Base-by-base conservation (phyloP, 2,329 filamentous ascomycete species). In the Colletotrichum euphorbiae region DNA sequence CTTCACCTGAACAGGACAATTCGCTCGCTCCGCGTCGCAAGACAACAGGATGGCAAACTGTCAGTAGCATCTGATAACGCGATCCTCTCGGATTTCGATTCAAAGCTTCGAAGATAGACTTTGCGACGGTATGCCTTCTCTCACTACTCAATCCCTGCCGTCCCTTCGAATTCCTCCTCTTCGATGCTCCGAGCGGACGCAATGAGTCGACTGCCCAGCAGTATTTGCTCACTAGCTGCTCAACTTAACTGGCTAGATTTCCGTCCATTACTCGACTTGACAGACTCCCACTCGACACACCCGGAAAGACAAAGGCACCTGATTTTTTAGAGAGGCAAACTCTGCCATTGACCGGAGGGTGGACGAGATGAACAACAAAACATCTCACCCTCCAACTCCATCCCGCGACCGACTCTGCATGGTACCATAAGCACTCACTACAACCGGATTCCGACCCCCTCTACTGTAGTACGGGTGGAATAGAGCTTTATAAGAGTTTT, bases 71-170 rank as follows among this genome's bases (percentile, higher is more conserved):
- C 24, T 33, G 13, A 28, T 9, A 11, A 28, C 21, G 50, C 40
- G 46, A 45, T 38, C 50, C 9, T 55, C 28, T 50, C 31, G 48
- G 19, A 45, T 11, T 42, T 13, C 42, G 58, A 40, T 54, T 45
- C 43, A 43, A 61, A 61, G 58, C 46, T 61, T 52, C 46, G 31
- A n/a, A 45, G 31, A 52, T 42, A 52, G 21, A n/a, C 46, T 42
- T 3, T 63, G 45, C 59, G 28, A 40, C 36, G 36, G 15, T 15
- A 45, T 62, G 17, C 43, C 13, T 36, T 57, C n/a, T 43, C 19
- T 50, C 40, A 19, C 28, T 17, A 28, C 24, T n/a, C 24, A 50
- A 43, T 42, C 43, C 62, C 54, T 61, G 48, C 21, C 36, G 31
- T 15, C 50, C 19, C 33, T 54, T n/a, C 19, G 40, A n/a, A 36